Conservation (phyloP, 371 early-diverging fungal genomes). For the Hamiltosporidium tvaerminnensis region DNA sequence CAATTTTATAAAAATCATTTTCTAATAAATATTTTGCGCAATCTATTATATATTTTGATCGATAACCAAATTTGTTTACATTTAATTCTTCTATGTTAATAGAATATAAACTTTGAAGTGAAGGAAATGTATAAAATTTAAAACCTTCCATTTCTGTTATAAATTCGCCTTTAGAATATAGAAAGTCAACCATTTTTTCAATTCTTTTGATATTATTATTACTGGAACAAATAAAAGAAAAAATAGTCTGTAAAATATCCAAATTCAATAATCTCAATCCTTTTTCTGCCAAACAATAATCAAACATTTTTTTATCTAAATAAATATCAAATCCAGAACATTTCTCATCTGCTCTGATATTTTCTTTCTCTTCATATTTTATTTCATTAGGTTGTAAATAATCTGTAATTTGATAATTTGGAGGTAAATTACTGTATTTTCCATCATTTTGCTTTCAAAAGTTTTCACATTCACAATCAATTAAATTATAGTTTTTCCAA, state of each 20-base stretch:
- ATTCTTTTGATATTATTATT: constrained; percentile 48
- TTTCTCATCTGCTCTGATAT: no score
- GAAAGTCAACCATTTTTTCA: constrained; percentile 37
- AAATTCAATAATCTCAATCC: constrained; percentile 30
- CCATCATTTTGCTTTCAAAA: no score
- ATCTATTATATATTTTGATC: constrained; percentile 30
- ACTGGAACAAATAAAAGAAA: constrained; percentile 43
- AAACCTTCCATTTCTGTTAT: not conserved
- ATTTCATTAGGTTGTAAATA: no score
- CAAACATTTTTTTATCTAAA: no score
- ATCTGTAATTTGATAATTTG: no score
- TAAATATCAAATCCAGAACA: no score
- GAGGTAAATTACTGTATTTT: no score
- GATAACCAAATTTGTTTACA: constrained; percentile 39
- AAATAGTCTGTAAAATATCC: constrained; percentile 35
- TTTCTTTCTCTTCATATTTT: no score
- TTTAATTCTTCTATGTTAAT: constrained; percentile 17
- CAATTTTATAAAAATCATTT: not conserved
- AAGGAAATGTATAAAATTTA: constrained; percentile 31
- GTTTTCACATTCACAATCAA: no score
- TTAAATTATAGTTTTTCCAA: no score
- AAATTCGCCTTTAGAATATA: constrained; percentile 29
- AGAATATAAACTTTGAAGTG: constrained; percentile 3
- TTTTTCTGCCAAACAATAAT: not conserved
- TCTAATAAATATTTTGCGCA: constrained; percentile 19